Evolutionary conservation across 306 rosid species (phyloP), one percentile per base, ranked within the genome.

Genomic region (Cicer cuneatum): DNA sequence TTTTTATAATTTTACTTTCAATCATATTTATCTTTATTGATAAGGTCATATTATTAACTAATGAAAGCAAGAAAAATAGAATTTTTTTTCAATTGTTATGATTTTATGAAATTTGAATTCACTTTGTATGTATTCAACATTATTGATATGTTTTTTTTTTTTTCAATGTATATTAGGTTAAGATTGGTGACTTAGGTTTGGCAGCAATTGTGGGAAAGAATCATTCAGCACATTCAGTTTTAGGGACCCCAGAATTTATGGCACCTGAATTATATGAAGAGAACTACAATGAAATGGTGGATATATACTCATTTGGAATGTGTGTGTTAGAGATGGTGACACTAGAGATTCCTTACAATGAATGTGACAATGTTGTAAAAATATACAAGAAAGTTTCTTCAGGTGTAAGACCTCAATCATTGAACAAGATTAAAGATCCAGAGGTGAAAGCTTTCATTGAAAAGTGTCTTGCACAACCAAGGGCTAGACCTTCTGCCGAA

Each of bases 221-320:
- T 29, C 97, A 91, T 29, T 87, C 80, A 10, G 92, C 98, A 5
- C 97, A 93, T 86, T 91, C 96, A 7, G 82, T 91, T 13, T 77
- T 93, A 0, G 98, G 98, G 45, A 93, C 97, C 7, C 96, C 96
- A 0, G 97, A 90, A 72, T 93, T 90, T 49, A 93, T 93, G 98
- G 97, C 98, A 1, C 97, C 96, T 0, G 98, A 91, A 83, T 83
- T 93, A 1, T 93, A 93, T n/a, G 96, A 91, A 1, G 96, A 89
- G 67, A 38, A 82, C 49, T 93, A 93, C 81, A 91, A 96, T 0
- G 96, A 91, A 75, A 46, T 89, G 83, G 97, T 93, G 51, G 98
- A 93, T 76, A 93, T 93, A 48, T 93, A 91, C 78, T 91, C 98
- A 13, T 93, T 91, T 68, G 98, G 98, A 9, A 88, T 93, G 96